Evolutionary conservation across 495 filamentous ascomycete species (phyloP).

Genomic region (Aspergillus avenaceus): DNA sequence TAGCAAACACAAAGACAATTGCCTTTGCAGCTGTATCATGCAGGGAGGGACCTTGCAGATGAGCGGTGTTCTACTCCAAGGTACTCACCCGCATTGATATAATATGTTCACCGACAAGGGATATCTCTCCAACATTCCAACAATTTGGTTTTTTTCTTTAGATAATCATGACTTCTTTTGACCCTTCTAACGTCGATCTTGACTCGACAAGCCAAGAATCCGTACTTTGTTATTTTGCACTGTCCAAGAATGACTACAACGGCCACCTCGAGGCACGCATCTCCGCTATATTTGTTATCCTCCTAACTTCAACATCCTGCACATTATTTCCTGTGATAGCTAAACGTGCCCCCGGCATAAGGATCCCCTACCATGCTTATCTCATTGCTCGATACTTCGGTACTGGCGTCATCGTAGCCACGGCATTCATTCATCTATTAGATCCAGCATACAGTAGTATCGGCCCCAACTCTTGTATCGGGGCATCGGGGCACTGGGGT

Average conservation of each 20-base stretch:
- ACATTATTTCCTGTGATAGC: constrained; percentile 63
- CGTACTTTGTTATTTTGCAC: constrained; percentile 29
- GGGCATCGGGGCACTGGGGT: constrained; percentile 44
- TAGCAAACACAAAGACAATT: too few species aligned
- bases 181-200: constrained; percentile 30
- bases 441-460: constrained; percentile 50
- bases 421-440: constrained; percentile 57
- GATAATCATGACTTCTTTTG: constrained; percentile 20
- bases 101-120: not conserved
- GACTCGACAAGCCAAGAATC: constrained; percentile 26
- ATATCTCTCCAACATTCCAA: not conserved
- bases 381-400: constrained; percentile 71
- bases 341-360: constrained; percentile 46
- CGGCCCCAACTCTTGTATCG: constrained; percentile 48
- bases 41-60: too few species aligned
- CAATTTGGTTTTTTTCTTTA: not conserved
- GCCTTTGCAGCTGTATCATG: too few species aligned
- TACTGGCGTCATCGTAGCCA: constrained; percentile 65
- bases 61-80: constrained; percentile 1
- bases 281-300: constrained; percentile 39
- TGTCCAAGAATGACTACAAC: constrained; percentile 34
- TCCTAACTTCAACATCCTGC: constrained; percentile 31
- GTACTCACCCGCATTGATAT: not conserved
- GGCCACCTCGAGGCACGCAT: constrained; percentile 37
- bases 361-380: constrained; percentile 58